phyloP scores from a whole-genome alignment of 1,284 basidiomycete species.

The Ustilago shanxiensis region DNA sequence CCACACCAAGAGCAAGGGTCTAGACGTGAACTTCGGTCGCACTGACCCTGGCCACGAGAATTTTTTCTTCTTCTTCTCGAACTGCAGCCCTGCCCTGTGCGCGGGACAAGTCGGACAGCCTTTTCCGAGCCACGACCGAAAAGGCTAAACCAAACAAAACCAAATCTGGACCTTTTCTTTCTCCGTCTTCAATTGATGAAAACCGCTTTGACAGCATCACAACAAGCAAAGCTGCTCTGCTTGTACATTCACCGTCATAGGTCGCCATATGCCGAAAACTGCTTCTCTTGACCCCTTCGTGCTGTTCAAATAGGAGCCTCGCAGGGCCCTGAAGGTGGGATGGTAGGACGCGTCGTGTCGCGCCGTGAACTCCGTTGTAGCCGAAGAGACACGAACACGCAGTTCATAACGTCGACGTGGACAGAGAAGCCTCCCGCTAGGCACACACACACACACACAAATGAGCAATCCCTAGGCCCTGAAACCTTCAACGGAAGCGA shows the following conservation, averaged over 20 bases:
- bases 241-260: constrained; percentile 15
- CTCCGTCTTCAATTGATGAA: constrained; percentile 1
- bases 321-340: not conserved
- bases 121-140: constrained; percentile 26
- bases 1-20: constrained; percentile 12
- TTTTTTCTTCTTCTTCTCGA: constrained; percentile 8
- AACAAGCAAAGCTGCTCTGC: too few species aligned
- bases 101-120: constrained; percentile 29
- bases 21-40: constrained; percentile 1
- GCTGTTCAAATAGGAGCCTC: too few species aligned
- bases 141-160: too few species aligned
- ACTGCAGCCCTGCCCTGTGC: not conserved
- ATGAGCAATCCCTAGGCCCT: not conserved
- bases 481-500: not conserved
- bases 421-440: not conserved
- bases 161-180: too few species aligned
- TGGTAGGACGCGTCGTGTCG: constrained; percentile 7
- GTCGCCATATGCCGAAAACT: constrained; percentile 12
- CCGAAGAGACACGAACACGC: constrained; percentile 20
- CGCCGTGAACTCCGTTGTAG: constrained; percentile 38
- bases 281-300: not conserved
- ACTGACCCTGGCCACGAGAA: constrained; percentile 3
- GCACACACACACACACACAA: not conserved
- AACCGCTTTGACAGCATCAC: too few species aligned
- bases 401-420: not conserved